A percentile compares a stretch with the other conserved stretches of the same genome.
phyloP scores from a whole-genome alignment of 2,329 filamentous ascomycete species.

The Fusarium caatingaense region DNA sequence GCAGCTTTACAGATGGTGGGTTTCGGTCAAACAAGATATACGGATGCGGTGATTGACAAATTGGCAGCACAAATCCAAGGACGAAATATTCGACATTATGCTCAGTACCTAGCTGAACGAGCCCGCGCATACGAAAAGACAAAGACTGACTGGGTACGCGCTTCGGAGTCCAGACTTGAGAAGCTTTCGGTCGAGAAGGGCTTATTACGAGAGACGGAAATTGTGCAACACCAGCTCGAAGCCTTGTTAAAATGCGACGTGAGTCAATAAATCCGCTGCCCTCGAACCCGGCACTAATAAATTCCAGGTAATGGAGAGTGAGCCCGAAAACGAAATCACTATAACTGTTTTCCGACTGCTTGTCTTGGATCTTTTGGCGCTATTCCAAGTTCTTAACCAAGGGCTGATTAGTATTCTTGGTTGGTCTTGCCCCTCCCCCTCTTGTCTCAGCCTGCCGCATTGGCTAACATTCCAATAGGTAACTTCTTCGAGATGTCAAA shows the following conservation, averaged over 20 bases:
- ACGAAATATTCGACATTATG: conserved; percentile 92
- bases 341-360: conserved; percentile 92
- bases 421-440: conserved; percentile 56
- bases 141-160: conserved; percentile 89
- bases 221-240: conserved; percentile 87
- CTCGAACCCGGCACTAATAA: conserved; percentile 8
- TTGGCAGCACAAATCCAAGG: conserved; percentile 88
- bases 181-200: conserved; percentile 91
- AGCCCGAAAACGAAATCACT: conserved; percentile 96
- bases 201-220: conserved; percentile 88
- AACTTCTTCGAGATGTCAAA: conserved; percentile 99
- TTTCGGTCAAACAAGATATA: conserved; percentile 31
- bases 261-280: conserved; percentile 51
- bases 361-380: conserved; percentile 86
- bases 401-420: conserved; percentile 96
- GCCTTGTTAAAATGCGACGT: conserved; percentile 91
- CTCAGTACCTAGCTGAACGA: conserved; percentile 85
- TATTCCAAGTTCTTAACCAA: conserved; percentile 97
- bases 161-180: conserved; percentile 84
- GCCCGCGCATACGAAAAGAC: conserved; percentile 85
- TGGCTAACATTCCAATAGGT: conserved; percentile 62
- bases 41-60: conserved; percentile 19
- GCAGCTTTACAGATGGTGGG: conserved; percentile 91
- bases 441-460: conserved; percentile 16
- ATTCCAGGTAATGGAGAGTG: conserved; percentile 81